Base-by-base conservation (phyloP, 768 basidiomycete genomes). In the Cystobasidium ongulense region DNA sequence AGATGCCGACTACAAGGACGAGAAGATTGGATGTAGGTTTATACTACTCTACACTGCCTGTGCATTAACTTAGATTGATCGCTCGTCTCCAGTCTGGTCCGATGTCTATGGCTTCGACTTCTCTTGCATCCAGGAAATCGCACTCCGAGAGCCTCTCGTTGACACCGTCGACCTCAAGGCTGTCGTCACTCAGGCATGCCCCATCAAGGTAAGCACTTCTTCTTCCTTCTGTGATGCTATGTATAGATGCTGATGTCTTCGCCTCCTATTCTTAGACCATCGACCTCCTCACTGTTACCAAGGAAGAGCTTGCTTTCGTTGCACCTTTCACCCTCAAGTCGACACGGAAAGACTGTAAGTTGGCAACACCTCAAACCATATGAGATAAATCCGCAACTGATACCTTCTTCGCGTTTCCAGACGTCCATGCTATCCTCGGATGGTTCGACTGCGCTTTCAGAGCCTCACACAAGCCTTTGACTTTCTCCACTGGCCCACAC, bases 81-180 rank as follows among this genome's bases (percentile, higher is more conserved):
- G 27, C 36, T 66, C 10, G 52, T 59, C 15, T n/a, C 52, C 78
- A 98, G 95, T 95, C 85, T 99, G 96, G 96, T 93, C 97, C 80
- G 93, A 97, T 78, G 96, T 99, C 25, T 99, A 99, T 82, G 96
- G 96, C 29, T 98, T 99, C 82, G 94, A 99, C 82, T 99, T 91
- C 82, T 96, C 93, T 46, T 97, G 96, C 81, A 98, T 99, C 85
- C 97, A 98, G 83, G 92, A 96, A 81, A 96, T 99, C 77, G 96
- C 96, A 1, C 83, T 99, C 70, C 86, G 90, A 35, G 96, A 99
- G 81, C 96, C 96, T 53, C 85, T 99, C 57, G 96, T 99, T 36
- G 96, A 99, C 82, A 96, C 93, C n/a, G 96, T 99, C 74, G 96
- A 99, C 77, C 83, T 98, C 77, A 95, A 94, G 82, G 84, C 92